These are phyloP conservation scores for Spathaspora arborariae DNA, from an alignment of 805 yeast genomes.

Conservation along the genomic window DNA sequence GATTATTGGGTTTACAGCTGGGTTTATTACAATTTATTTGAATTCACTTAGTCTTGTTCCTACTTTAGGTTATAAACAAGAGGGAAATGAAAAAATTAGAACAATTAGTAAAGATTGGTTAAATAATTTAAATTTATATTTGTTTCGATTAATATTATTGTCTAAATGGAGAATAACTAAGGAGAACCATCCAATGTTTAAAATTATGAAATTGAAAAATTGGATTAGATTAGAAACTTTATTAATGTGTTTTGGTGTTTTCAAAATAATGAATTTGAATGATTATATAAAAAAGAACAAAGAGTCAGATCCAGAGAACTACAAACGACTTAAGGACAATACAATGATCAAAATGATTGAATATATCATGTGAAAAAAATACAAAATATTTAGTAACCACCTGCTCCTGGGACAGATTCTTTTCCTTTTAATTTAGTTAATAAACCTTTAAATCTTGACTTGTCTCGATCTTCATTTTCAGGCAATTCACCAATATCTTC, in stretches of 20 bases:
- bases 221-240: constrained; percentile 33
- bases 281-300: constrained; percentile 23
- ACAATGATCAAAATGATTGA: constrained; percentile 15
- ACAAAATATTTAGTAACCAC: constrained; percentile 49
- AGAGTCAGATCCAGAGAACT: constrained; percentile 12
- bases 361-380: constrained; percentile 18
- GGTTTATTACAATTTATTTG: constrained; percentile 22
- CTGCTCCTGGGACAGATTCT: constrained; percentile 73
- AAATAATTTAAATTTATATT: constrained; percentile 28
- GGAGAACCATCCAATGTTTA: constrained; percentile 35
- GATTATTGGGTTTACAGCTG: constrained; percentile 30
- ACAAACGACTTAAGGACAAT: constrained; percentile 11
- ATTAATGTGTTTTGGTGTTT: constrained; percentile 32
- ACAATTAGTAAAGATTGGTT: constrained; percentile 21
- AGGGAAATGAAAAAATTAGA: constrained; percentile 13
- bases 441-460: constrained; percentile 65
- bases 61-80: constrained; percentile 12
- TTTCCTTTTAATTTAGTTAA: constrained; percentile 65
- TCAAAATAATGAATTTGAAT: constrained; percentile 35
- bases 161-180: constrained; percentile 41
- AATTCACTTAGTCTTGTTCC: constrained; percentile 21
- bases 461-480: constrained; percentile 52
- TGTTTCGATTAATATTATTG: constrained; percentile 30
- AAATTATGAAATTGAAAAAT: constrained; percentile 17
- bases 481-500: constrained; percentile 39